A percentile compares a stretch with the other conserved stretches of the same genome.
These are phyloP conservation scores for Coemansia sp. DNA, from an alignment of 192 early-diverging fungal genomes.

Conservation along the genomic window DNA sequence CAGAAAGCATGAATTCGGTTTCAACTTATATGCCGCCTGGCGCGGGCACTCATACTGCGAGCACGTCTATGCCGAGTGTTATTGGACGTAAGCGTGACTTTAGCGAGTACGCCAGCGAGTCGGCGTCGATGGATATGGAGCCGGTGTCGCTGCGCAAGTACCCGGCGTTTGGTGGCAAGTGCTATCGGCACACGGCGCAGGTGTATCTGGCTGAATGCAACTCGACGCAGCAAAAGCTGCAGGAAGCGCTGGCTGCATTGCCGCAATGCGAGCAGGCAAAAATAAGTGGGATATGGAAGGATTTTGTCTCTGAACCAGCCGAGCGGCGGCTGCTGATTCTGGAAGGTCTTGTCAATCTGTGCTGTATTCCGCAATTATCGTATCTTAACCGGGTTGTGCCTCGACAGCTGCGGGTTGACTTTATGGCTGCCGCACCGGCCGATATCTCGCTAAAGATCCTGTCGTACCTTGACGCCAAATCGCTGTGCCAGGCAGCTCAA, in stretches of 20 bases:
- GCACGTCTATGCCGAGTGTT: not conserved
- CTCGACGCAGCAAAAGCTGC: conserved; percentile 42
- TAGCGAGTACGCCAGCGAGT: conserved; percentile 20
- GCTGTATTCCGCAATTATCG: conserved; percentile 85
- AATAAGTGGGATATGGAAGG: conserved; percentile 69
- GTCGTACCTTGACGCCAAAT: conserved; percentile 87
- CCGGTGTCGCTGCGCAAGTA: conserved; percentile 36
- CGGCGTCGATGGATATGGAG: conserved; percentile 17
- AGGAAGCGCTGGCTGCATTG: conserved; percentile 61
- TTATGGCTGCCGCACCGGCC: conserved; percentile 69
- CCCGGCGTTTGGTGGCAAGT: conserved; percentile 51
- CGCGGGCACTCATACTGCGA: not conserved
- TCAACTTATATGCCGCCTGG: not conserved
- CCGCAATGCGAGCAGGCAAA: conserved; percentile 58
- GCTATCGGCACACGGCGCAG: conserved; percentile 55
- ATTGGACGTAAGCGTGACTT: conserved; percentile 41
- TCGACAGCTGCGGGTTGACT: conserved; percentile 78
- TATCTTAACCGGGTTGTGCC: conserved; percentile 71
- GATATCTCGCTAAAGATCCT: conserved; percentile 85
- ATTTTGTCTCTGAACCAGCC: conserved; percentile 67
- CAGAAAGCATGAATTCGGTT: not conserved
- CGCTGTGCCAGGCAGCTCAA: conserved; percentile 89
- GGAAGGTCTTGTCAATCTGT: conserved; percentile 74
- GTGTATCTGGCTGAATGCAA: conserved; percentile 48
- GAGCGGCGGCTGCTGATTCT: conserved; percentile 67